These are phyloP conservation scores for Laburnicola sp. DNA, from an alignment of 2,329 filamentous ascomycete genomes.

Conservation along the genomic window DNA sequence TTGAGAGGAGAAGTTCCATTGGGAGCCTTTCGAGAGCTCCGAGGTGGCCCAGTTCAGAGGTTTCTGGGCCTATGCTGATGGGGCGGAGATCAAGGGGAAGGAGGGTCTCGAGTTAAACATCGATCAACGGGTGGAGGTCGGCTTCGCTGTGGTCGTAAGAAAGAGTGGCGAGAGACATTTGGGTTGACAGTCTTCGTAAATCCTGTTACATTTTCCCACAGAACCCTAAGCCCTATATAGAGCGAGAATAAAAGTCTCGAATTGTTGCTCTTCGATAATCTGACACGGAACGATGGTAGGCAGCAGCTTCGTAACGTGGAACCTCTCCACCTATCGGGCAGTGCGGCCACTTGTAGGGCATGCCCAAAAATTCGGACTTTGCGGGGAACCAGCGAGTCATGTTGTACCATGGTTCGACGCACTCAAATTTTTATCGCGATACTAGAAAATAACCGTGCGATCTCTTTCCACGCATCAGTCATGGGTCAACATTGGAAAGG, in stretches of 20 bases:
- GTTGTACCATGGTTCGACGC: too few species aligned
- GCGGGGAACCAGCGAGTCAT: too few species aligned
- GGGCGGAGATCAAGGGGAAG: constrained; percentile 7
- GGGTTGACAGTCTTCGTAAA: constrained; percentile 3
- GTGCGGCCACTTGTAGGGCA: too few species aligned
- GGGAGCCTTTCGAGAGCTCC: constrained; percentile 10
- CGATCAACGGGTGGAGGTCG: constrained; percentile 6
- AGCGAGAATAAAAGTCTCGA: constrained; percentile 3
- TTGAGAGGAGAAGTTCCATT: constrained; percentile 10
- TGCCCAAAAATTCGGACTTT: too few species aligned
- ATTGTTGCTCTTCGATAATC: too few species aligned
- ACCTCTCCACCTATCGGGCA: too few species aligned
- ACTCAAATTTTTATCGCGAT: too few species aligned
- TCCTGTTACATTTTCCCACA: constrained; percentile 4
- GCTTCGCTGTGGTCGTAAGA: constrained; percentile 9
- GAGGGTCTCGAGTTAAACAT: constrained; percentile 5
- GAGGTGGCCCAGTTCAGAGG: constrained; percentile 5
- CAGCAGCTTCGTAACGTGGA: too few species aligned
- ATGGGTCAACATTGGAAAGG: too few species aligned
- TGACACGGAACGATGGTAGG: too few species aligned
- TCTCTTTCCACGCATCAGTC: too few species aligned
- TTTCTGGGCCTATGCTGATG: constrained; percentile 4
- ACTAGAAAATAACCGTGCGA: too few species aligned
- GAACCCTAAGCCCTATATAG: constrained; percentile 10
- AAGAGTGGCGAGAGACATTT: constrained; percentile 6